Evolutionary conservation across 768 basidiomycete genomes (phyloP), one percentile per base, ranked within the genome.

Genomic region (Lentinula sp.): DNA sequence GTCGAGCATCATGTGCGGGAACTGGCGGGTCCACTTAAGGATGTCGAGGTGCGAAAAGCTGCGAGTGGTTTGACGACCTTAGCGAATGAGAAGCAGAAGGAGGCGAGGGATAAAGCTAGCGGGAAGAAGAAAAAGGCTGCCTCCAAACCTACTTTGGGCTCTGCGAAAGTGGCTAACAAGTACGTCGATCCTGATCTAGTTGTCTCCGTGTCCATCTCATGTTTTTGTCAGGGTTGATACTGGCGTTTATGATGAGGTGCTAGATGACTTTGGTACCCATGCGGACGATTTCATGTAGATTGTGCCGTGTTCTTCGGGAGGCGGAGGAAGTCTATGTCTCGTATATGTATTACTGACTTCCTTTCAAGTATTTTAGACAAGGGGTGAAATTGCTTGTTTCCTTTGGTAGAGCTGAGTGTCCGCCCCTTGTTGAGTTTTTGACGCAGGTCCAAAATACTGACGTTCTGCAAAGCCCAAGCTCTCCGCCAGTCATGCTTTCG

Each of bases 41-140:
- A 98, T 63, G 86, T 94, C 56, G 96, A 99, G 66, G 87, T 94
- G 32, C 84, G 95, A 63, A 98, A 98, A 71, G 91, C 85, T 0
- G 91, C 93, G 0, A 90, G 86, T 54, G 86, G 79, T 3, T 76
- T 99, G 59, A 93, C 91, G 15, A 88, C 91, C 2, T 79, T 98
- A 6, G 90, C 94, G 54, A 98, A 96, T 68, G 93, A 95, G 77
- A 99, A 98, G 77, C 92, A 95, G 76, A 91, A 86, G 74, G 93
- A 93, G 70, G 86, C 89, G 66, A 82, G 88, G 64, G 93, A 95
- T 39, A 92, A 90, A 72, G 80, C 85, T 2, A 87, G 85, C 62
- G 93, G 93, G 35, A 97, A 95, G 84, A 96, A 94, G 79, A 95
- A 95, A 77, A 90, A 91, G 75, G 73, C 79, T 6, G 73, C 81